Conservation (phyloP, 2,329 filamentous ascomycete genomes). For the Seiridium cupressi region DNA sequence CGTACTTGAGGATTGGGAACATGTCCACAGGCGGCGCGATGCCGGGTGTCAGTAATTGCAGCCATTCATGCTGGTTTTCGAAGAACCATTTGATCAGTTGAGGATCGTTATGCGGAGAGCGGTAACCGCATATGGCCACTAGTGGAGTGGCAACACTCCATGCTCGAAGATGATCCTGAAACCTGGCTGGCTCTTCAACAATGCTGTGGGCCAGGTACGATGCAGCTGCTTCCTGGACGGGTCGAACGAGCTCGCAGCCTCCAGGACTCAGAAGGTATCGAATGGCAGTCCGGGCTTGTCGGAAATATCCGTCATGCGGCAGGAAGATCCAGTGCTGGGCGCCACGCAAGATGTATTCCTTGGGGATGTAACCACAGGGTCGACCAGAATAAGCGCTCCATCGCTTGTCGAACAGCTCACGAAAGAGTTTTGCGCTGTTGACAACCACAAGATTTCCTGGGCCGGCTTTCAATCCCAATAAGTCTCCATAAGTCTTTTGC, state of each 20-base stretch:
- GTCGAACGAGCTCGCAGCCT: neutral
- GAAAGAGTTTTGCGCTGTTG: constrained; percentile 5
- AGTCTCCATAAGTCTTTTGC: constrained; percentile 9
- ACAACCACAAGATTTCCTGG: constrained; percentile 11
- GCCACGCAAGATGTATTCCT: constrained; percentile 8
- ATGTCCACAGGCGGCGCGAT: constrained; percentile 9
- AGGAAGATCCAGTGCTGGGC: constrained; percentile 7
- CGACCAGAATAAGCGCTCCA: constrained; percentile 9
- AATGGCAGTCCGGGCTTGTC: constrained; percentile 1
- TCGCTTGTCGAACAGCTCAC: constrained; percentile 11
- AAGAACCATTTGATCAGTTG: constrained; percentile 9
- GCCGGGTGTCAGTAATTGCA: constrained; percentile 9
- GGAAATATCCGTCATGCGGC: constrained; percentile 4
- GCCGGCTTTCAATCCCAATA: constrained; percentile 12
- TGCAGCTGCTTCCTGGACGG: constrained; percentile 7
- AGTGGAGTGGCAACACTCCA: constrained; percentile 9
- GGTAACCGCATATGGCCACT: constrained; percentile 8
- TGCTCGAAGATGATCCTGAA: neutral
- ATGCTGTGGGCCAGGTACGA: constrained; percentile 2
- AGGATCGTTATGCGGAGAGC: neutral
- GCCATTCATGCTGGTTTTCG: constrained; percentile 9
- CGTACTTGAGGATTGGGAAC: constrained; percentile 10
- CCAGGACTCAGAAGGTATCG: constrained; percentile 3
- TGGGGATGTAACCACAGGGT: constrained; percentile 1
- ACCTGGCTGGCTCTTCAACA: neutral